phyloP scores from a whole-genome alignment of 2,329 filamentous ascomycete species.

The Pseudogymnoascus sp. region DNA sequence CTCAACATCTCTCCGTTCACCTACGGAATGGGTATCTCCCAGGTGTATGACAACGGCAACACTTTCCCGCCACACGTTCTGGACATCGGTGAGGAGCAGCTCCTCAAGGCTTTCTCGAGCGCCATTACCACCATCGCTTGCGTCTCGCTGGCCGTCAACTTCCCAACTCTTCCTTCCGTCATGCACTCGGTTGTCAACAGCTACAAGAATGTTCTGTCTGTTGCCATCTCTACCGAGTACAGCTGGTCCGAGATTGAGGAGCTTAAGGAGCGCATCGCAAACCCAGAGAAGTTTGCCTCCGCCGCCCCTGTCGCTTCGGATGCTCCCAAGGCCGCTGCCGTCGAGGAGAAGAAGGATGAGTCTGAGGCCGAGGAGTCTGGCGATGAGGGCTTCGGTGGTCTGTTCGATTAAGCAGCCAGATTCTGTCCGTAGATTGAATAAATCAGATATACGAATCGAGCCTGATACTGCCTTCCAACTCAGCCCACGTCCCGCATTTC shows the following conservation, averaged over 20 bases:
- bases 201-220: constrained; percentile 94
- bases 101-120: constrained; percentile 71
- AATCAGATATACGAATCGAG: neutral
- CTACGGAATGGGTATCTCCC: constrained; percentile 92
- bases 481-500: neutral
- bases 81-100: constrained; percentile 91
- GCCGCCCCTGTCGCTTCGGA: constrained; percentile 60
- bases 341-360: constrained; percentile 56
- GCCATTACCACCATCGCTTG: constrained; percentile 82
- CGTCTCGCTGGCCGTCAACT: constrained; percentile 87
- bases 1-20: constrained; percentile 99
- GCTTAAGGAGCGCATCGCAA: constrained; percentile 99
- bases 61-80: constrained; percentile 78
- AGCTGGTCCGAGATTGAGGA: constrained; percentile 93
- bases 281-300: constrained; percentile 91
- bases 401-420: constrained; percentile 53
- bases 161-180: constrained; percentile 92
- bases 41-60: constrained; percentile 98
- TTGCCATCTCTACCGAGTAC: constrained; percentile 85
- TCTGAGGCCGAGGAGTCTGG: constrained; percentile 59
- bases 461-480: neutral
- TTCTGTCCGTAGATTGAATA: constrained; percentile 1
- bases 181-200: constrained; percentile 93
- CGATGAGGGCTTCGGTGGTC: constrained; percentile 64
- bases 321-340: constrained; percentile 43